Base-by-base conservation (phyloP, 768 basidiomycete species). In the Xerocomellus amylosporus region DNA sequence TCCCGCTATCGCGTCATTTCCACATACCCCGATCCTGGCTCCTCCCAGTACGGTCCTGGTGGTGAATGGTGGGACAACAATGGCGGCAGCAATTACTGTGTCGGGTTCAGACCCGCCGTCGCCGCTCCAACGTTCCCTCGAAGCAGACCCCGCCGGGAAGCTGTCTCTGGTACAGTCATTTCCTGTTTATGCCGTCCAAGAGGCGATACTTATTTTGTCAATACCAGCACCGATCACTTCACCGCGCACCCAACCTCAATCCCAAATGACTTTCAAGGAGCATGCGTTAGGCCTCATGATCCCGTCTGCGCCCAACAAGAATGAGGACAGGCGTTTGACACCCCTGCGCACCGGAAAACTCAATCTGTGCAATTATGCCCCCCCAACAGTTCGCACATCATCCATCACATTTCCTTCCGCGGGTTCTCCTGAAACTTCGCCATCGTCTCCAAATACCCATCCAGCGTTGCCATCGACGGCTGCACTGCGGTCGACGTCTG, bases 51-150 rank as follows among this genome's bases (percentile, higher is more conserved):
- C 65, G 70, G 78, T 64, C 65, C 71, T 8, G 81, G 77, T 17
- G 81, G 81, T 1, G 95, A 98, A 74, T 89, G 87, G 79, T 98
- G 96, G 96, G 96, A 98, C 73, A 95, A 93, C 67, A 96, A 96
- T 61, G 71, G 61, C 4, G 86, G 85, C 0, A 59, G 68, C 58
- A 95, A 98, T 68, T 98, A 95, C 75, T 75, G 80, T 24, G 73
- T 97, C 49, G 77, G 72, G 24, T 98, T 98, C 72, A 68, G 71
- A 48, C 31, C 62, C 10, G 51, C 47, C 8, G 7, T 52, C 5
- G n/a, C 46, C 1, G 4, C 46, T 6, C 7, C 56, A 4, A 14
- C 44, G 9, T 10, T 36, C 20, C 4, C 28, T 0, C 45, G 34
- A 7, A 48, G 8, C n/a, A 64, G 49, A 33, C 40, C 51, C 12